Percentiles rank a stretch among this genome's conserved stretches.
Evolutionary conservation across 2,329 filamentous ascomycete species (phyloP).

Genomic region (Xylaria hypoxylon): DNA sequence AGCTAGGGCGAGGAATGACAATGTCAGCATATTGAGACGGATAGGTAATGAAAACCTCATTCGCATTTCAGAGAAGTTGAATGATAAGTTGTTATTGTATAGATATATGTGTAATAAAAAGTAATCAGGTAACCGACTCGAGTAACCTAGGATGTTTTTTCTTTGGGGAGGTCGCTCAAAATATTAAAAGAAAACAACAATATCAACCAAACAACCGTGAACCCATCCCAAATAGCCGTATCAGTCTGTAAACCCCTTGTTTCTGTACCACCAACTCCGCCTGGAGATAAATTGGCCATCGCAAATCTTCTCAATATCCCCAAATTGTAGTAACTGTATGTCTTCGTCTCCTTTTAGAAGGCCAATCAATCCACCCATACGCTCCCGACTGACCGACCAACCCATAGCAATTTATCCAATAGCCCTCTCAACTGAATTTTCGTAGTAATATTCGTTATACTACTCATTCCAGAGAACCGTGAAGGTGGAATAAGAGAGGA

Average conservation of each 20-base stretch:
- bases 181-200: neutral
- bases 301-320: neutral
- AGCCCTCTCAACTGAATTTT: neutral
- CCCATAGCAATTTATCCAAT: neutral
- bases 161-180: neutral
- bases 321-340: constrained; percentile 2
- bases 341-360: constrained; percentile 8
- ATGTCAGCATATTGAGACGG: neutral
- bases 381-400: constrained; percentile 10
- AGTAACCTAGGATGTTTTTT: neutral
- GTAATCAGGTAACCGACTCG: constrained; percentile 17
- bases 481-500: neutral
- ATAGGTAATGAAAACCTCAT: neutral
- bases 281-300: constrained; percentile 1
- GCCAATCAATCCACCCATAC: neutral
- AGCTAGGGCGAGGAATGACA: no score
- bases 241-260: constrained; percentile 7
- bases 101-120: neutral
- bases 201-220: neutral
- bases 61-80: constrained; percentile 3
- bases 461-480: constrained; percentile 5
- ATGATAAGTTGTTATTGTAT: neutral
- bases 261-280: constrained; percentile 10
- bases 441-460: neutral
- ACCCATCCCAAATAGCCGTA: neutral